Evolutionary conservation across 176 grass and related monocot species (phyloP), one percentile per base, ranked within the genome.

Genomic region (Cocos nucifera): DNA sequence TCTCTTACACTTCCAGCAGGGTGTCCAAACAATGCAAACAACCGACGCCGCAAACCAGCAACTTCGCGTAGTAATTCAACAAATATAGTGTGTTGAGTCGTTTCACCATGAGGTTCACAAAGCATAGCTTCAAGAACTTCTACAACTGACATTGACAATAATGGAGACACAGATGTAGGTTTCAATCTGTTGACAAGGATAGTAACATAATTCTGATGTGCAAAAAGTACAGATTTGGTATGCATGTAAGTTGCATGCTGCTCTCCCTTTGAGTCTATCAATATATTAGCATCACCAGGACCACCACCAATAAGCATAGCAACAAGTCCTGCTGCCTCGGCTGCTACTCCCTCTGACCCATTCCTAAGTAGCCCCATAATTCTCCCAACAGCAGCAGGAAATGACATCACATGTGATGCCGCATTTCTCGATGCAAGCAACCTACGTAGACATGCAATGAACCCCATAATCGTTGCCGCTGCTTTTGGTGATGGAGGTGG

Each of bases 111-210:
- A 65, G 93, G 93, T 74, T 98, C 93, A 78, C 93, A 98, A 70
- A 98, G 77, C 93, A 98, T 98, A 75, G 93, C 84, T 82, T 98
- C 93, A 73, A 98, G 81, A 55, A 98, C 77, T 80, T 98, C 93
- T 60, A 98, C 87, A 50, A 89, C 48, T 0, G 87, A 84, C 67
- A 98, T 74, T 61, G 93, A 92, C 23, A 98, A 67, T 51, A 98
- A 81, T 26, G 93, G 87, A 64, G 93, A 98, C 58, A 98, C 84
- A 58, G 93, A 98, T 75, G 80, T 58, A 15, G 87, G 84, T 56
- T 63, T 92, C 71, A 98, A 81, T 72, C 93, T 85, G 62, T 76
- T 92, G 70, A 92, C 93, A 73, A 98, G 76, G 66, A 98, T 75
- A 48, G 77, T 86, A 24, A 87, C 84, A 83, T 83, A 92, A 15